Evolutionary conservation across 2,329 filamentous ascomycete species (phyloP).

Genomic region (Periconia macrospinosa): DNA sequence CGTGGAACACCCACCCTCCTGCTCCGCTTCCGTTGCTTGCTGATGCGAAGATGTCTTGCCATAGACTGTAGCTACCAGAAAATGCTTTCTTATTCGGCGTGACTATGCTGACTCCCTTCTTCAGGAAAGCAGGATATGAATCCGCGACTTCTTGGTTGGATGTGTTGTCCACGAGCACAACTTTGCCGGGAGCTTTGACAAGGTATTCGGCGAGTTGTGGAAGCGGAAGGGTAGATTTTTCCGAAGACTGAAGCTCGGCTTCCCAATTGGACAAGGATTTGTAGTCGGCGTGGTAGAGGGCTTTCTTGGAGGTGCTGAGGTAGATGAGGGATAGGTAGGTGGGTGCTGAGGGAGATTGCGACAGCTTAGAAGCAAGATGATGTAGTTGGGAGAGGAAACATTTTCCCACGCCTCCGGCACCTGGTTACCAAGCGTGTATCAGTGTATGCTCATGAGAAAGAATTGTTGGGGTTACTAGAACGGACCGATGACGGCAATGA

Average conservation of each 20-base stretch:
- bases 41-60: constrained; percentile 82
- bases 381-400: constrained; percentile 84
- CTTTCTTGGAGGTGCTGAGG: constrained; percentile 82
- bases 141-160: constrained; percentile 85
- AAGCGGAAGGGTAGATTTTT: constrained; percentile 66
- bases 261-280: constrained; percentile 65
- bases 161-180: constrained; percentile 92
- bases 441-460: background rate
- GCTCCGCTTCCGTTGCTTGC: constrained; percentile 65
- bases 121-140: constrained; percentile 78
- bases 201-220: constrained; percentile 77
- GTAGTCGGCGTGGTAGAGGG: constrained; percentile 75
- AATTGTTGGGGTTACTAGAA: background rate
- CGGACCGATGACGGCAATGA: constrained; percentile 51
- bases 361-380: constrained; percentile 63
- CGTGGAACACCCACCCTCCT: constrained; percentile 85
- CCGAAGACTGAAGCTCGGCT: constrained; percentile 63
- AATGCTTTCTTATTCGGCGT: constrained; percentile 99
- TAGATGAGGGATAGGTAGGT: constrained; percentile 78
- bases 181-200: constrained; percentile 72
- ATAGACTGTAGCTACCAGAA: constrained; percentile 76
- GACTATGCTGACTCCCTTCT: constrained; percentile 82
- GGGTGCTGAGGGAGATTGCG: constrained; percentile 55
- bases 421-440: constrained; percentile 48
- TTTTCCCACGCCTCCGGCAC: constrained; percentile 90